Conservation (phyloP, 306 rosid genomes). For the Hippophae rhamnoides region DNA sequence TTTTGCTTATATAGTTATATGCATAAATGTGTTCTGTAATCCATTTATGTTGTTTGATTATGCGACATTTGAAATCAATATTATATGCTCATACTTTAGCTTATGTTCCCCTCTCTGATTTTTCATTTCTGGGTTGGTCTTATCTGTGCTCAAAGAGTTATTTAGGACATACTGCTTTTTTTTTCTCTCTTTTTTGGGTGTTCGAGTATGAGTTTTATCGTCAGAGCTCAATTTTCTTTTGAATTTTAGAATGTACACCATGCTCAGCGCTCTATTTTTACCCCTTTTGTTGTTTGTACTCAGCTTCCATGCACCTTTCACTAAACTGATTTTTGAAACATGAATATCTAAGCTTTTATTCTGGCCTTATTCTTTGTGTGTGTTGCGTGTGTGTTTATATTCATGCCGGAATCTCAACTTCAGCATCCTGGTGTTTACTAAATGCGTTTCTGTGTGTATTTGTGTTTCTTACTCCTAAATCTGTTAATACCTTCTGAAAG, state of each 20-base stretch:
- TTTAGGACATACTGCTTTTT: not conserved
- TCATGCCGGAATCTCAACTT: not conserved
- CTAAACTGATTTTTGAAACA: not conserved
- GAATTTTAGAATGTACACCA: not conserved
- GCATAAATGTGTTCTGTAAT: not conserved
- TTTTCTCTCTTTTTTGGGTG: not conserved
- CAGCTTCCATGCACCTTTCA: not conserved
- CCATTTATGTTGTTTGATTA: conserved; percentile 9
- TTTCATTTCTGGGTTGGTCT: not conserved
- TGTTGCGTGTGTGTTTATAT: not conserved
- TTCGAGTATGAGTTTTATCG: not conserved
- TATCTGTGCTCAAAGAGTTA: not conserved
- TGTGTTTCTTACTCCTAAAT: not conserved
- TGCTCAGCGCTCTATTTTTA: not conserved
- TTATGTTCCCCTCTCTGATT: not conserved
- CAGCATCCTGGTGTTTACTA: not conserved
- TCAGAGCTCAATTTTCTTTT: not conserved
- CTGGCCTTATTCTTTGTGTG: not conserved
- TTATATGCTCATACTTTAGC: conserved; percentile 4
- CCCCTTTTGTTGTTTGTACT: not conserved
- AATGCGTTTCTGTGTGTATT: not conserved
- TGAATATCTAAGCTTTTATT: not conserved
- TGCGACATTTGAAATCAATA: conserved; percentile 11
- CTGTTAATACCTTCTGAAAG: not conserved
- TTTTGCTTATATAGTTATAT: too few relatives aligned